Conservation (phyloP, 805 yeast species). For the Metschnikowia matae region DNA sequence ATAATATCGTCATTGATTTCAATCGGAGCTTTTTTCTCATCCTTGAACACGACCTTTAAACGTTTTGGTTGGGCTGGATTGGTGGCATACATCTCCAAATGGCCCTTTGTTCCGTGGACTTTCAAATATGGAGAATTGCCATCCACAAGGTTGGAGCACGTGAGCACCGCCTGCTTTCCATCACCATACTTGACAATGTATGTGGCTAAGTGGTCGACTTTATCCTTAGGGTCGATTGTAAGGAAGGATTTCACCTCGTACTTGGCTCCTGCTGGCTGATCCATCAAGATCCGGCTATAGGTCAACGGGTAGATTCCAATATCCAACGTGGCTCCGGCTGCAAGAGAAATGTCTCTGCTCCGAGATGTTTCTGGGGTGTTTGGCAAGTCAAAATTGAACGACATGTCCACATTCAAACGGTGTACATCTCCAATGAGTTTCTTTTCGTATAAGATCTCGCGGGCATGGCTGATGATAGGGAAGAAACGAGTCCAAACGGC, state of each 20-base stretch:
- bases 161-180: constrained; percentile 40
- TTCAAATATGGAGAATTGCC: constrained; percentile 29
- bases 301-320: constrained; percentile 52
- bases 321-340: constrained; percentile 56
- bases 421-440: constrained; percentile 44
- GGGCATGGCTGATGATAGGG: constrained; percentile 40
- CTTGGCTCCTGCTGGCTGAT: constrained; percentile 23
- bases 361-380: constrained; percentile 27
- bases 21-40: constrained; percentile 18
- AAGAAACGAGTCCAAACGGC: constrained; percentile 57
- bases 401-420: constrained; percentile 42
- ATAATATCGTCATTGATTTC: constrained; percentile 28
- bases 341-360: constrained; percentile 41
- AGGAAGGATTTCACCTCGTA: constrained; percentile 30
- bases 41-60: constrained; percentile 31
- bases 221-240: constrained; percentile 32
- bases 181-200: constrained; percentile 35
- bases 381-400: constrained; percentile 28
- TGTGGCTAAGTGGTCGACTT: constrained; percentile 41
- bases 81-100: constrained; percentile 26
- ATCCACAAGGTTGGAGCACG: constrained; percentile 24
- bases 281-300: constrained; percentile 40
- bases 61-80: constrained; percentile 33
- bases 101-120: constrained; percentile 33
- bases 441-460: constrained; percentile 35